Evolutionary conservation across 202 grass and related monocot species (phyloP).

Genomic region (Setaria viridis): DNA sequence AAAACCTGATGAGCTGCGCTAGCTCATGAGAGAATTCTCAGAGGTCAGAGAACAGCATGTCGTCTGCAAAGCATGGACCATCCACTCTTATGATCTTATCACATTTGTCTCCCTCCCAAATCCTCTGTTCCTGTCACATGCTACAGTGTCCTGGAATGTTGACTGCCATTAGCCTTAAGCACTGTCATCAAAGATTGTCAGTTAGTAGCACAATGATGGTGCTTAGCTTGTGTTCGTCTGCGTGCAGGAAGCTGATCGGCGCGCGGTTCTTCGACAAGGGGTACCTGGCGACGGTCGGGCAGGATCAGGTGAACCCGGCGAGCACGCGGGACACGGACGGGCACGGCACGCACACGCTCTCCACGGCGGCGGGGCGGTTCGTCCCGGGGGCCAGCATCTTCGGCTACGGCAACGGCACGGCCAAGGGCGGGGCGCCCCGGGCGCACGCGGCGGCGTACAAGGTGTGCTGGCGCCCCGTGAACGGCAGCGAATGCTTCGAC

Average conservation of each 20-base stretch:
- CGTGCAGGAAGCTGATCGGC: slow-evolving; percentile 79
- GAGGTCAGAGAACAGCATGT: not conserved
- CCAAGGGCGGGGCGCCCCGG: slow-evolving; percentile 72
- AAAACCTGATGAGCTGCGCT: slow-evolving; percentile 34
- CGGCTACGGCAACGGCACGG: slow-evolving; percentile 86
- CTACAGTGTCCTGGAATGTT: slow-evolving; percentile 11
- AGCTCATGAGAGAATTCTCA: not conserved
- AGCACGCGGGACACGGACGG: slow-evolving; percentile 74
- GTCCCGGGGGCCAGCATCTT: slow-evolving; percentile 73
- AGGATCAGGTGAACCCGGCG: slow-evolving; percentile 36
- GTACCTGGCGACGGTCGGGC: slow-evolving; percentile 53
- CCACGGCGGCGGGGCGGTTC: slow-evolving; percentile 69
- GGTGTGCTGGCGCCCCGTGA: slow-evolving; percentile 90
- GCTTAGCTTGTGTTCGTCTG: too few relatives aligned
- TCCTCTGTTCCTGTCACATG: not conserved
- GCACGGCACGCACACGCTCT: slow-evolving; percentile 90
- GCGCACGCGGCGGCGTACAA: slow-evolving; percentile 84
- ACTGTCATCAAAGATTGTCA: not conserved
- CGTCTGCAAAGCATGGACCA: slow-evolving; percentile 31
- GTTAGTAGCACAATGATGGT: not conserved
- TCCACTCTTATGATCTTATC: not conserved
- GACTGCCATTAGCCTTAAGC: slow-evolving; percentile 21
- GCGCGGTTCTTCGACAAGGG: slow-evolving; percentile 88
- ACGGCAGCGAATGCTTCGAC: slow-evolving; percentile 84
- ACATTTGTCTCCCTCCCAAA: slow-evolving; percentile 1